Percentiles rank a stretch among this genome's conserved stretches.
Conservation (phyloP, 2,329 filamentous ascomycete genomes). For the Paecilomyces formosus region DNA sequence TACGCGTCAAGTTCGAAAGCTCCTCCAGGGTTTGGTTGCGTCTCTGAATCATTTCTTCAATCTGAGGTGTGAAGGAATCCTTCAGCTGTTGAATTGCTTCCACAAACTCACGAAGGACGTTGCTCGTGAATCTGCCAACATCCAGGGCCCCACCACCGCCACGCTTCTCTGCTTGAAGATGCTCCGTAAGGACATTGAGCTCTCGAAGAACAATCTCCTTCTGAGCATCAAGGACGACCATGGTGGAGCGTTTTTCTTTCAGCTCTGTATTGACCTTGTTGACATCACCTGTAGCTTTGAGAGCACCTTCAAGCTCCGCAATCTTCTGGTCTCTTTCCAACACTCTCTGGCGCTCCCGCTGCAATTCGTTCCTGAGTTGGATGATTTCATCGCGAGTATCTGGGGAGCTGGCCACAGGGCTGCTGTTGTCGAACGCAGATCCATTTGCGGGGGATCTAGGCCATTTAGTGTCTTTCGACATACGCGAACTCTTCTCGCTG, state of each 20-base stretch:
- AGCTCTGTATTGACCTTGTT: constrained; percentile 81
- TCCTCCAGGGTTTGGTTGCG: constrained; percentile 79
- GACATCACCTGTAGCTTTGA: constrained; percentile 54
- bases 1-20: constrained; percentile 69
- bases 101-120: constrained; percentile 56
- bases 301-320: constrained; percentile 61
- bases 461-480: constrained; percentile 59
- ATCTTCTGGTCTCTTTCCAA: constrained; percentile 81
- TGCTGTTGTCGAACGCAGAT: constrained; percentile 58
- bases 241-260: constrained; percentile 88
- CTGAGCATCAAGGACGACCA: constrained; percentile 87
- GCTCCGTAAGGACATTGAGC: constrained; percentile 79
- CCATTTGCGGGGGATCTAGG: constrained; percentile 57
- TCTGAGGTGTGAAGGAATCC: constrained; percentile 64
- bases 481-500: constrained; percentile 58
- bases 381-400: constrained; percentile 54
- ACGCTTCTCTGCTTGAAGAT: constrained; percentile 72
- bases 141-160: constrained; percentile 74
- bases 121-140: constrained; percentile 59
- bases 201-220: constrained; percentile 93
- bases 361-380: constrained; percentile 62
- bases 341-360: constrained; percentile 75
- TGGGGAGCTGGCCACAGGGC: constrained; percentile 58
- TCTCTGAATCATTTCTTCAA: constrained; percentile 86
- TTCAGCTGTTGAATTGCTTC: constrained; percentile 62